Conservation (phyloP, 2,329 filamentous ascomycete genomes). For the Hypomyces rosellus region DNA sequence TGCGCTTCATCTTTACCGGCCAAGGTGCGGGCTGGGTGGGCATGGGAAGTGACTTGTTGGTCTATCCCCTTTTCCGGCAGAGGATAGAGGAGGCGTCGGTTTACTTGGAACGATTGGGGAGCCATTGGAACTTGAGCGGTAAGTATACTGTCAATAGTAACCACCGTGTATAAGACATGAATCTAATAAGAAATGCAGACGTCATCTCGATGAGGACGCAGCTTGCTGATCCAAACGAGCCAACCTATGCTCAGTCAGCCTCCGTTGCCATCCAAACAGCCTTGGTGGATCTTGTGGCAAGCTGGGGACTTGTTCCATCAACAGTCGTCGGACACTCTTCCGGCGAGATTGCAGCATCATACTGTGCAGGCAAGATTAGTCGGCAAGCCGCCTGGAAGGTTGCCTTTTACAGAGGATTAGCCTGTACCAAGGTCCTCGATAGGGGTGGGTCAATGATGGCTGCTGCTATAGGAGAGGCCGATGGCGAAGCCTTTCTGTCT, state of each 20-base stretch:
- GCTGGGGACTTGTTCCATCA: slow-evolving; percentile 25
- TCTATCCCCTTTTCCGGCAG: not conserved
- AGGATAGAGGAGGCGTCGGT: not conserved
- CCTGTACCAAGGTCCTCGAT: not conserved
- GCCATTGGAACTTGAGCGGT: not conserved
- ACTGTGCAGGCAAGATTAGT: slow-evolving; percentile 37
- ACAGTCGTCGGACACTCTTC: slow-evolving; percentile 42
- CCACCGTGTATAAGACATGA: no score
- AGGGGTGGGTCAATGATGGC: slow-evolving; percentile 1
- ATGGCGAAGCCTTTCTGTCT: not conserved
- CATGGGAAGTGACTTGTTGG: not conserved
- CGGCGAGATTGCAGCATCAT: slow-evolving; percentile 45
- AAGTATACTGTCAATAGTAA: no score
- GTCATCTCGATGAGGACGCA: no score
- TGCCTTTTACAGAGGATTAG: not conserved
- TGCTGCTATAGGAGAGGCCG: not conserved
- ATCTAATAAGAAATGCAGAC: no score
- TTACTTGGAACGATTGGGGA: not conserved
- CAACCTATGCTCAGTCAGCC: slow-evolving; percentile 17
- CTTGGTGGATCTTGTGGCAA: slow-evolving; percentile 20
- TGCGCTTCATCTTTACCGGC: slow-evolving; percentile 1
- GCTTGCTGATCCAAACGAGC: no score
- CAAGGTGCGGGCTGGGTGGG: slow-evolving; percentile 3
- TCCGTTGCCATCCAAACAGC: slow-evolving; percentile 24
- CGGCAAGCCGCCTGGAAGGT: slow-evolving; percentile 16